Conservation (phyloP, 192 early-diverging fungal genomes). For the Backusella sp. region DNA sequence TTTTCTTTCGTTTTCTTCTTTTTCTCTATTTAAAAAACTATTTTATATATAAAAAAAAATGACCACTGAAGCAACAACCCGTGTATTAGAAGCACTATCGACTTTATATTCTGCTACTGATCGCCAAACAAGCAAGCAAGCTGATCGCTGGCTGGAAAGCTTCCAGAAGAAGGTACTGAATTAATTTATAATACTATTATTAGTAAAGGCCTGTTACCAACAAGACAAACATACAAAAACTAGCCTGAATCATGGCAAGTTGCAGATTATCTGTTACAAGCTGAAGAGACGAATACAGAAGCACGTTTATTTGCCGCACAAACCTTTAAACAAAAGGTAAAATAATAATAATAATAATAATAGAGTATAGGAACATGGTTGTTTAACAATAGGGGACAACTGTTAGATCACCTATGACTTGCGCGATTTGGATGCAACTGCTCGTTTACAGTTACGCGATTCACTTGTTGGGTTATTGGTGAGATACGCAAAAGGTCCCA, state of each 20-base stretch:
- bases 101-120: conserved; percentile 46
- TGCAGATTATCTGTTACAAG: conserved; percentile 68
- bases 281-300: conserved; percentile 53
- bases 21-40: background rate
- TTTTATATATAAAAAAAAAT: conserved; percentile 10
- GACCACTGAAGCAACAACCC: conserved; percentile 24
- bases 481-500: conserved; percentile 52
- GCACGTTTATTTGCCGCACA: conserved; percentile 89
- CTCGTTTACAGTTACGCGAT: conserved; percentile 69
- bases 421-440: conserved; percentile 64
- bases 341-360: background rate
- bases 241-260: conserved; percentile 86
- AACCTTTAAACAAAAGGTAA: conserved; percentile 86
- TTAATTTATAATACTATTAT: background rate
- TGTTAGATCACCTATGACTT: conserved; percentile 77
- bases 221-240: background rate
- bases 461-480: conserved; percentile 73
- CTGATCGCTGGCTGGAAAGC: conserved; percentile 75
- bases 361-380: background rate
- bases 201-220: background rate
- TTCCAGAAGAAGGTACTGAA: conserved; percentile 82
- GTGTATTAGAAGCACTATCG: conserved; percentile 44
- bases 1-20: background rate
- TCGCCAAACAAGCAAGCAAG: conserved; percentile 48
- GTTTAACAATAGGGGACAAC: background rate